Evolutionary conservation across 2,329 filamentous ascomycete species (phyloP).

Genomic region (Madurella mycetomatis): DNA sequence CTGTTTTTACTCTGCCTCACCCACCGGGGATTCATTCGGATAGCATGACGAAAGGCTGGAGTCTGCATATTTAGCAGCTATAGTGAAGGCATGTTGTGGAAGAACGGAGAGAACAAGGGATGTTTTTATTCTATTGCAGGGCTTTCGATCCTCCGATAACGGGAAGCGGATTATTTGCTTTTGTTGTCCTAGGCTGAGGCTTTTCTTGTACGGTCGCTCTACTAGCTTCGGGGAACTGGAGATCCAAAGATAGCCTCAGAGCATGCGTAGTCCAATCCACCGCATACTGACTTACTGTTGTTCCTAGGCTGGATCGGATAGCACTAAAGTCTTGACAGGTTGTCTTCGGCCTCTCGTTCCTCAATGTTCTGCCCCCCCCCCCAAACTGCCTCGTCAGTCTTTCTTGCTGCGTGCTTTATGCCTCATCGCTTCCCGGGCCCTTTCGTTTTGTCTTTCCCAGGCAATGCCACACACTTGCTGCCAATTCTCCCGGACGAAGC

Average conservation of each 20-base stretch:
- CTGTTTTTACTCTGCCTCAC: not conserved
- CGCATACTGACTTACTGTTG: no score
- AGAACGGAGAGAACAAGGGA: no score
- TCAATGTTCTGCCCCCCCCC: not conserved
- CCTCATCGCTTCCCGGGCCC: slow-evolving; percentile 13
- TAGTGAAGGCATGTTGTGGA: no score
- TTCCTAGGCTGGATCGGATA: not conserved
- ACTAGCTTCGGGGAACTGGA: no score
- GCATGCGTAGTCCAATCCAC: no score
- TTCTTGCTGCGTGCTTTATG: slow-evolving; percentile 4
- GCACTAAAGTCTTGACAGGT: not conserved
- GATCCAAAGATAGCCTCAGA: no score
- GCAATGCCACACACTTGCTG: slow-evolving; percentile 30
- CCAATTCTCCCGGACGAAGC: slow-evolving; percentile 41
- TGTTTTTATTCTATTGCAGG: no score
- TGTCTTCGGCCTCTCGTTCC: not conserved
- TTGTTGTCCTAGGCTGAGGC: no score
- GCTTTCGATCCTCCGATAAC: no score
- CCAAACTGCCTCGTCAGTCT: not conserved
- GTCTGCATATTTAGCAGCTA: no score
- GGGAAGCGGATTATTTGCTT: no score
- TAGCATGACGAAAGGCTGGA: not conserved
- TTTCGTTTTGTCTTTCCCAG: slow-evolving; percentile 19
- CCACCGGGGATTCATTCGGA: not conserved
- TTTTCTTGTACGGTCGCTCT: no score